phyloP scores from a whole-genome alignment of 1,139 yeast species.

The Hyphopichia khmerensis region DNA sequence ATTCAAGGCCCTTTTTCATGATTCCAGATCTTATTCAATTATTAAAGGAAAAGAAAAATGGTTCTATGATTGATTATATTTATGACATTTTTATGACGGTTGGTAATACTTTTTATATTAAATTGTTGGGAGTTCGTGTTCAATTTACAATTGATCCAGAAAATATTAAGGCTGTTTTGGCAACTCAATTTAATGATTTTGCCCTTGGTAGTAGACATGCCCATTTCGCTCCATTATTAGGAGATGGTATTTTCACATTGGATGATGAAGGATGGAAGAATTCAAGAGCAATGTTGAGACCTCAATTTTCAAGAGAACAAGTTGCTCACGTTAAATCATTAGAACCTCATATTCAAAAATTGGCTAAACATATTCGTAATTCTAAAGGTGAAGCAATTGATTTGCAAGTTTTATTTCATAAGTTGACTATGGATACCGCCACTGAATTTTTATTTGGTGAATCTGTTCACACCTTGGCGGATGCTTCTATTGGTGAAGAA shows the following conservation, averaged over 20 bases:
- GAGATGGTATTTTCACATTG: conserved; percentile 59
- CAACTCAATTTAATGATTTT: conserved; percentile 51
- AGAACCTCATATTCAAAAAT: conserved; percentile 44
- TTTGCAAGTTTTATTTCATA: conserved; percentile 39
- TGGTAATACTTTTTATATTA: conserved; percentile 17
- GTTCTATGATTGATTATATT: conserved; percentile 24
- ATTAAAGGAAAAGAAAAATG: conserved; percentile 20
- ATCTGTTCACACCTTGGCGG: conserved; percentile 42
- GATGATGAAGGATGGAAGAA: conserved; percentile 60
- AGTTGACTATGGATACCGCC: conserved; percentile 56
- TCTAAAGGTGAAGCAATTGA: conserved; percentile 25
- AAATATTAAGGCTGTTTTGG: conserved; percentile 35
- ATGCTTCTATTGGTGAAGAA: conserved; percentile 23
- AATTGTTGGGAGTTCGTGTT: conserved; percentile 18
- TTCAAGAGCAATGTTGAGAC: conserved; percentile 54
- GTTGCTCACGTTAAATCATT: conserved; percentile 44
- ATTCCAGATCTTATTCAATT: conserved; percentile 15
- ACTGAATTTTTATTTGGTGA: conserved; percentile 62
- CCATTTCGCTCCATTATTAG: conserved; percentile 44
- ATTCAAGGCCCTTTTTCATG: conserved; percentile 13
- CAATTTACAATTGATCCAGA: conserved; percentile 28
- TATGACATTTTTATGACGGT: conserved; percentile 9
- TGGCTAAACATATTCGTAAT: conserved; percentile 28
- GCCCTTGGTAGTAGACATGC: conserved; percentile 47
- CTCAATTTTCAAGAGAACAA: conserved; percentile 54